Evolutionary conservation across 2,329 filamentous ascomycete genomes (phyloP), one percentile per base, ranked within the genome.

Genomic region (Trichoderma aggressivum): DNA sequence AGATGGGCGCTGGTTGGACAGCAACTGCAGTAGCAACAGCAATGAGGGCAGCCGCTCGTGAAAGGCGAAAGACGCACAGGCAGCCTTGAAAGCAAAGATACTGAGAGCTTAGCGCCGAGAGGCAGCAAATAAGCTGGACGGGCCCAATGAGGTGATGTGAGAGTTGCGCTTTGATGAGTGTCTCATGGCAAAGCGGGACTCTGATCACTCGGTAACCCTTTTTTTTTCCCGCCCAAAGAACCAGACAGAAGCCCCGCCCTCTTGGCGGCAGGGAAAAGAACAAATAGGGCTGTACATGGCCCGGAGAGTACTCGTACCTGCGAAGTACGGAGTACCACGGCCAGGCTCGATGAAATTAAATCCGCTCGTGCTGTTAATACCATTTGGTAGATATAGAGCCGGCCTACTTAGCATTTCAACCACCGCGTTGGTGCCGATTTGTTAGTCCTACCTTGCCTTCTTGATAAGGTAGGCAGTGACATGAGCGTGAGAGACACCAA

Each of bases 131-230:
- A 58, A 53, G 39, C 36, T 36, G 34, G 39, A 61, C 53, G 32
- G 56, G 63, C 30, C 55, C 30, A 59, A 43, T 26, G 12, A 26
- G 65, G 32, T 39, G 55, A 59, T 39, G 53, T n/a, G 66, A 70
- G 60, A 30, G 47, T 18, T 30, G 60, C 60, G 47, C 58, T 62
- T 64, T 69, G 66, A 69, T 69, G 66, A 69, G 12, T 61, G 66
- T 69, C 66, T 69, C 66, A 69, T 60, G 56, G 66, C 56, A 69
- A 68, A 69, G 66, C 66, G 66, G 66, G 66, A 69, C 66, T 69
- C 66, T 69, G 66, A 61, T 65, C 68, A 64, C 50, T 70, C 68
- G 60, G 68, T 70, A 64, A 70, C 68, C 68, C 60, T 71, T 71
- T 66, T 66, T 36, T 60, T 43, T 47, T 68, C 7, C 36, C 65